Conservation (phyloP, 768 basidiomycete genomes). For the Asterophora parasitica region DNA sequence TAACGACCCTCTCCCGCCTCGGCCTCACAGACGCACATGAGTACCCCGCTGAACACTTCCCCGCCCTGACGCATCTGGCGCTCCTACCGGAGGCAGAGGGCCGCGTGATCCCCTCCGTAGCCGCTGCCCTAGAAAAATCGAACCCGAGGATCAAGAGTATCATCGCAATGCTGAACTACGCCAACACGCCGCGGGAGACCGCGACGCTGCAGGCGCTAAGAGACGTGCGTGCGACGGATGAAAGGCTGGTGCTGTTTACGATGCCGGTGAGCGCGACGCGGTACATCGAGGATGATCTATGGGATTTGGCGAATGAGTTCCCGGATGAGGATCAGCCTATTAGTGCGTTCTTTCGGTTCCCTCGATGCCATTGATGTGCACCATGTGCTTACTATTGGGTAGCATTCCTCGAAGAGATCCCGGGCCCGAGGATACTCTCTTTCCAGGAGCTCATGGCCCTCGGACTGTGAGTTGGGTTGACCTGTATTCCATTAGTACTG, state of each 20-base stretch:
- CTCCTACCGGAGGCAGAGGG: constrained; percentile 9
- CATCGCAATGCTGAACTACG: constrained; percentile 13
- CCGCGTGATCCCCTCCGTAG: background rate
- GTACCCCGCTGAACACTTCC: constrained; percentile 10
- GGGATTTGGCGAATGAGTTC: constrained; percentile 17
- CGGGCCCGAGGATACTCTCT: constrained; percentile 10
- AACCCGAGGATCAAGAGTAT: constrained; percentile 9
- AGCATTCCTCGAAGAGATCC: constrained; percentile 10
- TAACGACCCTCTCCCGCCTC: constrained; percentile 7
- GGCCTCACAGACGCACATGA: constrained; percentile 8
- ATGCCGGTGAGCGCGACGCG: constrained; percentile 9
- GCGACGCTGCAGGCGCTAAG: constrained; percentile 3
- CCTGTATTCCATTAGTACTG: no score
- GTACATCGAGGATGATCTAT: constrained; percentile 19
- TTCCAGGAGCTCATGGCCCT: constrained; percentile 11
- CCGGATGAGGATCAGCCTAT: constrained; percentile 15
- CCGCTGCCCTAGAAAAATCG: constrained; percentile 3
- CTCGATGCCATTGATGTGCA: background rate
- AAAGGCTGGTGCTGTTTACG: constrained; percentile 14
- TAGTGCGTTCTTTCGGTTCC: constrained; percentile 4
- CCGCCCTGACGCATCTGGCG: constrained; percentile 14
- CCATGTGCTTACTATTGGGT: background rate
- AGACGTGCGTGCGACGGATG: constrained; percentile 6
- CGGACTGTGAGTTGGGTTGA: background rate
- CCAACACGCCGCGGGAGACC: constrained; percentile 1